These are phyloP conservation scores for Oryza glumipatula DNA, from an alignment of 176 grass and related monocot genomes.

Conservation along the genomic window DNA sequence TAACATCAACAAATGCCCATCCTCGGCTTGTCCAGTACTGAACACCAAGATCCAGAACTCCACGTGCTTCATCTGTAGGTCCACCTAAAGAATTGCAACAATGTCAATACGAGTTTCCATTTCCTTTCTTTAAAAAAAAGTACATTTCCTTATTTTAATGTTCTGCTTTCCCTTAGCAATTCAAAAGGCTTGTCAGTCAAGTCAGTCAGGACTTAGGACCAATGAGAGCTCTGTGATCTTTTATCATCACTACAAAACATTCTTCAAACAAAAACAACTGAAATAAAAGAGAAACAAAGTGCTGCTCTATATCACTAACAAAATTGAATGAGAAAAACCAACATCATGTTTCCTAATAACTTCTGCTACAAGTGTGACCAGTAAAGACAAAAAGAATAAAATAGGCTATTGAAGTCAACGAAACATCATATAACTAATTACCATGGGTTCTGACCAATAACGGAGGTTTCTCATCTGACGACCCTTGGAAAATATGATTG, in stretches of 20 bases:
- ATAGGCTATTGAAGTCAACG: neutral
- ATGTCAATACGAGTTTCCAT: neutral
- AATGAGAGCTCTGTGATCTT: neutral
- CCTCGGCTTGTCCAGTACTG: slow-evolving; percentile 95
- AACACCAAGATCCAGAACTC: slow-evolving; percentile 72
- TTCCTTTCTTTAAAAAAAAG: neutral
- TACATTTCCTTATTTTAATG: neutral
- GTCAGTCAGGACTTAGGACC: neutral
- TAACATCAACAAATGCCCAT: slow-evolving; percentile 93
- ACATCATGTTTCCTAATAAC: neutral
- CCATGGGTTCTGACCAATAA: slow-evolving; percentile 83
- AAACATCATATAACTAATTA: slow-evolving; percentile 32
- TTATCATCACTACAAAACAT: slow-evolving; percentile 12
- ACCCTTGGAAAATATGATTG: slow-evolving; percentile 65
- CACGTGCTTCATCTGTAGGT: slow-evolving; percentile 78
- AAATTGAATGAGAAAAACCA: neutral
- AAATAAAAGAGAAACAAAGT: neutral
- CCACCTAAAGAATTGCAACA: slow-evolving; percentile 59
- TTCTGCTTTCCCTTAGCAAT: slow-evolving; percentile 10
- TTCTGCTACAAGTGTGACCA: neutral
- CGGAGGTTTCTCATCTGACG: slow-evolving; percentile 79
- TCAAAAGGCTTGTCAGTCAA: slow-evolving; percentile 1
- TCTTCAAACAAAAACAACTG: neutral
- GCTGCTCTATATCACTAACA: neutral
- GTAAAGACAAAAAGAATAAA: neutral